Evolutionary conservation across 108 stramenopile genomes (phyloP), one percentile per base, ranked within the genome.

Genomic region (Fragilaria crotonensis): DNA sequence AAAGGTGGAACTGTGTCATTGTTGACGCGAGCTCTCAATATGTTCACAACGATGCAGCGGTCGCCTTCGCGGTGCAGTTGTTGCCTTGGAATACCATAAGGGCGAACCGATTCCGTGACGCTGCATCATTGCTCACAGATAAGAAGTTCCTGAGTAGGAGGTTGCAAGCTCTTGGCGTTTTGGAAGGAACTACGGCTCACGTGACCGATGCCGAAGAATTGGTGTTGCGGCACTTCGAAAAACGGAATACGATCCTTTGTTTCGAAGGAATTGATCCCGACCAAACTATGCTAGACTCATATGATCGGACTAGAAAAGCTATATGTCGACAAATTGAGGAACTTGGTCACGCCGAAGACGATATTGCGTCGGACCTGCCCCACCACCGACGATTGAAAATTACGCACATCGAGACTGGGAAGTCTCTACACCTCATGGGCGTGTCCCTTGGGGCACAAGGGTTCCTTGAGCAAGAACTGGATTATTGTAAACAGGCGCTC

Each of bases 341-440:
- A 58, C 50, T 48, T 21, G 47, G 20, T n/a, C n/a, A n/a, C n/a
- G n/a, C n/a, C n/a, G n/a, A n/a, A n/a, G n/a, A n/a, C n/a, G n/a
- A n/a, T n/a, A n/a, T n/a, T n/a, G n/a, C n/a, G n/a, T n/a, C n/a
- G 28, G 28, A 45, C 32, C 60, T 29, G 55, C 36, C 33, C 59
- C 64, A 33, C 57, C 70, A 0, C 49, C 56, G 21, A 54, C 71
- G 48, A 21, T 41, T 44, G 58, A 70, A 69, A 60, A 57, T 30
- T 54, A 50, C 27, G 23, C 51, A 52, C 3, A 26, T 52, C 21
- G 67, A 76, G 45, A 41, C 55, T 25, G 75, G 75, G 22, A 52
- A 70, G 33, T 71, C 75, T 2, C n/a, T 76, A 57, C 75, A 76
- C 45, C 31, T 76, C n/a, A 33, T 76, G 68, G 75, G 71, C 46